phyloP scores from a whole-genome alignment of 805 yeast species.

The Saturnispora silvae region DNA sequence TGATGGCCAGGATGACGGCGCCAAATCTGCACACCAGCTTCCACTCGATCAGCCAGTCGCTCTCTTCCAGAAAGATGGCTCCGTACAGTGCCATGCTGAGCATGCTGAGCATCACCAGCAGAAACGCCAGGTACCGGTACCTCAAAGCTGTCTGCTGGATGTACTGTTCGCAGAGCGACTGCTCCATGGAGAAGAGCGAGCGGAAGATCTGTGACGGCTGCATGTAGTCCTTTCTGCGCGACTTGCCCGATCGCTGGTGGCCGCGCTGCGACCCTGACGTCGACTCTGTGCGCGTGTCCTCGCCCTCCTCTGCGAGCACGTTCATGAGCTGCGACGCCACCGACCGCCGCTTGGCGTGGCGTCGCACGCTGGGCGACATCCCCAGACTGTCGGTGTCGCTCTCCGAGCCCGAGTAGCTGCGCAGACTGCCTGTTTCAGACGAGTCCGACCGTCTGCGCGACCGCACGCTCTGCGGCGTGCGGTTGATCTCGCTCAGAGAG shows the following conservation, averaged over 20 bases:
- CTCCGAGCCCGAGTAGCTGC: constrained; percentile 5
- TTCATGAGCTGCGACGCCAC: neutral
- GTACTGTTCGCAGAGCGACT: constrained; percentile 72
- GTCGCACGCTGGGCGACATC: neutral
- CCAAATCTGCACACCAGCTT: constrained; percentile 40
- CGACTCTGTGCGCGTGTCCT: neutral
- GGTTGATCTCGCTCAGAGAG: constrained; percentile 9
- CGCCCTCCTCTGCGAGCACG: constrained; percentile 4
- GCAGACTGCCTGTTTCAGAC: constrained; percentile 15
- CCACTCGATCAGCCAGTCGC: too few species aligned
- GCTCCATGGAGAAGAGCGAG: constrained; percentile 76
- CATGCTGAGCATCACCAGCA: constrained; percentile 29
- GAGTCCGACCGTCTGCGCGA: constrained; percentile 17
- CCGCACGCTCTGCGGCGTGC: constrained; percentile 4
- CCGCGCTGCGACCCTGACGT: neutral
- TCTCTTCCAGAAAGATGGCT: too few species aligned
- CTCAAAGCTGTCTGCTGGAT: constrained; percentile 59
- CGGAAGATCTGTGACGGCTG: constrained; percentile 48
- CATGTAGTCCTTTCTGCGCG: constrained; percentile 5
- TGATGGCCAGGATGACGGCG: constrained; percentile 51
- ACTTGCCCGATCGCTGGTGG: neutral
- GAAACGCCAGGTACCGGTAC: constrained; percentile 48
- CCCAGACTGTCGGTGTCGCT: constrained; percentile 4
- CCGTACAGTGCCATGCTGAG: too few species aligned
- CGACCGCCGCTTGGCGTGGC: neutral